Evolutionary conservation across 1,139 yeast species (phyloP).

Genomic region (Candida smagusa): DNA sequence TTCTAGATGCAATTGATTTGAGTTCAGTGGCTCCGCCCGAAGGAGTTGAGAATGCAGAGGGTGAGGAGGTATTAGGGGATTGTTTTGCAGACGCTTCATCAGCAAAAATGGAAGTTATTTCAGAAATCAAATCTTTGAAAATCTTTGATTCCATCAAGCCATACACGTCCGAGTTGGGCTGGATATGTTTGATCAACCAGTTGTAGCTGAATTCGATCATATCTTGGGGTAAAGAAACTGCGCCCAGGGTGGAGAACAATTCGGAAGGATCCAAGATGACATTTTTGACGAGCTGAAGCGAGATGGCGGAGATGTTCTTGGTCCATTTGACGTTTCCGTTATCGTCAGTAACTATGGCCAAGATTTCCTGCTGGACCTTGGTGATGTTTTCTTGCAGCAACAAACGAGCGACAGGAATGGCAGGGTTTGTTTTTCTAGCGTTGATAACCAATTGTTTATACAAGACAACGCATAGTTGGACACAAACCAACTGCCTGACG

Average conservation of each 20-base stretch:
- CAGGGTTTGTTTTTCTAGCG: slow-evolving; percentile 24
- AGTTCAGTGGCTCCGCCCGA: slow-evolving; percentile 35
- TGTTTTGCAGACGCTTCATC: slow-evolving; percentile 3
- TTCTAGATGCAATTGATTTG: slow-evolving; percentile 47
- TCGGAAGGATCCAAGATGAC: slow-evolving; percentile 15
- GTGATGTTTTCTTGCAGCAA: slow-evolving; percentile 28
- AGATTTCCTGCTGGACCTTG: slow-evolving; percentile 53
- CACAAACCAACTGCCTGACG: slow-evolving; percentile 78
- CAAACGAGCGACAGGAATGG: slow-evolving; percentile 12
- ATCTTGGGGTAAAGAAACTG: slow-evolving; percentile 28
- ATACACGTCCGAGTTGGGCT: slow-evolving; percentile 78
- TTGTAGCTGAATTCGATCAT: slow-evolving; percentile 66
- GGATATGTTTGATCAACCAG: slow-evolving; percentile 84
- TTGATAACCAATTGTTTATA: slow-evolving; percentile 63
- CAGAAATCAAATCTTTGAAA: slow-evolving; percentile 47
- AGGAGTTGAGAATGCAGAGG: slow-evolving; percentile 1
- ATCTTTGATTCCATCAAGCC: slow-evolving; percentile 71
- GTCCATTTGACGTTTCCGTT: slow-evolving; percentile 92
- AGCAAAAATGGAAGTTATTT: slow-evolving; percentile 18
- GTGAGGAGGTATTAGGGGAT: slow-evolving; percentile 3
- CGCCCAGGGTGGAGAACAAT: slow-evolving; percentile 11
- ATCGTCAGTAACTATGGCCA: slow-evolving; percentile 80
- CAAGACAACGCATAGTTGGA: slow-evolving; percentile 68
- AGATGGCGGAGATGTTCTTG: slow-evolving; percentile 68
- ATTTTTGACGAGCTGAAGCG: slow-evolving; percentile 65